Base-by-base conservation (phyloP, 495 filamentous ascomycete genomes). In the Aspergillus bridgeri region DNA sequence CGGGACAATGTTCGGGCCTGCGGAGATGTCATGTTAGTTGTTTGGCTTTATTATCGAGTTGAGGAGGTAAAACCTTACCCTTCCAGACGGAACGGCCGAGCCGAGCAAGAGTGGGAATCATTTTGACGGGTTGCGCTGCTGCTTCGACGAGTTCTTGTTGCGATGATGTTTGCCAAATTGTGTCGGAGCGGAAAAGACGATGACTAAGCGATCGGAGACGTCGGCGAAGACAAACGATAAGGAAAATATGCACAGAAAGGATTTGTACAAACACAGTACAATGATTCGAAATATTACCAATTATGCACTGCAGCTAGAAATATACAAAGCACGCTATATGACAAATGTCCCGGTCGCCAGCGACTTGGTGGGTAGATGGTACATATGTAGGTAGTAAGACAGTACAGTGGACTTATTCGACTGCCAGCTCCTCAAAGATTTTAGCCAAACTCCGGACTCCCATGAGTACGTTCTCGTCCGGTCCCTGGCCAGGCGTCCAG, bases 401-500 rank as follows among this genome's bases (percentile, higher is more conserved):
- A 38, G 33, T 38, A 52, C 44, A 54, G 29, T 44, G 24, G 57
- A 29, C 68, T n/a, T 67, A 74, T 22, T 71, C 61, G n/a, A 64
- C 51, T 42, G 77, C 66, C 44, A 93, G 64, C 58, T 88, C 80
- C 50, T 83, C 72, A 56, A 98, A 83, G 22, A 96, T 83, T 61
- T 83, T 83, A 53, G 82, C 78, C 8, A 92, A 71, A 68, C 81
- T 95, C 65, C 86, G 79, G 56, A 98, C 81, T 0, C 94, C 94
- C 21, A 74, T 74, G 24, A 98, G 74, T 11, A 82, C 68, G 67
- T 98, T 98, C 75, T 95, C 87, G 70, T 98, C 94, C 1, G 89
- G 89, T 0, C 92, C 94, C 61, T 88, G 70, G 6, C 91, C 92
- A 3, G 91, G 91, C 3, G 83, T 86, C 89, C 90, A 98, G 24